Evolutionary conservation across 192 early-diverging fungal genomes (phyloP).

Genomic region (Backusella luteola): DNA sequence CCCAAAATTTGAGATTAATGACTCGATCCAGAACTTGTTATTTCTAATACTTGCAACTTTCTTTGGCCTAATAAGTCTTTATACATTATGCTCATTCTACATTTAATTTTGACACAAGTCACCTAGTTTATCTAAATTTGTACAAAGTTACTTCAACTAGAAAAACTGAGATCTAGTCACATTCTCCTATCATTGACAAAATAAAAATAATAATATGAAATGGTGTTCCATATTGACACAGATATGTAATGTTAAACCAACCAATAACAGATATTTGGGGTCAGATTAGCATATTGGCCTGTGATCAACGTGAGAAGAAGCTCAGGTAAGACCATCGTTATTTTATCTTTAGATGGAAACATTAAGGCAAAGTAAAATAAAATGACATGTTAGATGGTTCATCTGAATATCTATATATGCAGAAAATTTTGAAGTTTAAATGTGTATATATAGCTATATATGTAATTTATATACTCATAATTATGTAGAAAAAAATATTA

Average conservation of each 20-base stretch:
- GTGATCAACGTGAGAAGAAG: conserved; percentile 8
- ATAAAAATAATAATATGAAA: neutral
- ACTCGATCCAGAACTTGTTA: neutral
- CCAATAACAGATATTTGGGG: neutral
- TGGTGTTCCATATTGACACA: conserved; percentile 1
- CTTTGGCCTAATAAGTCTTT: neutral
- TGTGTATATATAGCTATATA: neutral
- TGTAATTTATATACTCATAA: neutral
- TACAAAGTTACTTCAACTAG: neutral
- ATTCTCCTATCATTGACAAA: neutral
- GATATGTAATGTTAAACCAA: neutral
- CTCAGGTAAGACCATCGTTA: conserved; percentile 6
- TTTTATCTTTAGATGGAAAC: neutral
- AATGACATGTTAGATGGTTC: neutral
- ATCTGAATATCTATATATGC: neutral
- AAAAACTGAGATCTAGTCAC: neutral
- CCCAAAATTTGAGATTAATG: neutral
- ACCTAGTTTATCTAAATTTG: neutral
- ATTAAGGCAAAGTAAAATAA: neutral
- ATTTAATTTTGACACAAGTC: neutral
- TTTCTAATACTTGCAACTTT: neutral
- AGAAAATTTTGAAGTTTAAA: neutral
- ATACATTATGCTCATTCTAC: neutral
- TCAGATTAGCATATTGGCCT: conserved; percentile 5
- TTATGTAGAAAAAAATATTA: neutral